Evolutionary conservation across 78 protist species (phyloP).

Genomic region (Emiliania huxleyi): DNA sequence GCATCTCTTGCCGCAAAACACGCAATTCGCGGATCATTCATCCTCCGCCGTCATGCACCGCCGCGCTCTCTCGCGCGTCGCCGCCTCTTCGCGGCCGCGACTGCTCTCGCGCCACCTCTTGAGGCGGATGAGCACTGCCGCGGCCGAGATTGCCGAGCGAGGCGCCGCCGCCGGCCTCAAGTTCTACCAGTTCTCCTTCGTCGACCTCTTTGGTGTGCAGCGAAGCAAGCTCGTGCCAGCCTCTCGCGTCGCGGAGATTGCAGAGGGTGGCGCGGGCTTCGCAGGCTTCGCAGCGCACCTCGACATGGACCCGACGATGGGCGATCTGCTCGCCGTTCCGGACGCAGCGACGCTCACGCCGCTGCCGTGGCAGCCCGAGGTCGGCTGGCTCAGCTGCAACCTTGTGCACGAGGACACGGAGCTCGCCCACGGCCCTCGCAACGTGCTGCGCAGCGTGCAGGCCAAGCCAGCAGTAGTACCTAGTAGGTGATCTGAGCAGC

Average conservation of each 20-base stretch:
- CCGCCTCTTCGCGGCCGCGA: no score
- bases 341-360: neutral
- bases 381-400: neutral
- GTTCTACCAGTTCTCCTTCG: neutral
- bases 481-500: no score
- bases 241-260: neutral
- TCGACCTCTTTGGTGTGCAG: constrained; percentile 30
- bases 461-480: neutral
- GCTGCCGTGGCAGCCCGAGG: constrained; percentile 14
- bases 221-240: constrained; percentile 21
- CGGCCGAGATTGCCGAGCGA: neutral
- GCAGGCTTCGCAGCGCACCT: neutral
- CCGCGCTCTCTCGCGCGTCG: no score
- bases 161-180: neutral
- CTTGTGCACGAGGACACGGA: neutral
- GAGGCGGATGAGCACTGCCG: neutral
- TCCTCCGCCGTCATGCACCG: no score
- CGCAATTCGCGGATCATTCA: no score
- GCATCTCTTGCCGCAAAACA: no score
- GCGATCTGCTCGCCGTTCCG: neutral
- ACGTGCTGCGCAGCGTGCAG: neutral
- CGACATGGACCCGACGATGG: neutral
- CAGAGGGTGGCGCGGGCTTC: neutral
- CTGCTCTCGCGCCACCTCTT: no score
- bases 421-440: neutral